Conservation (phyloP, 257 asterid species). For the Anisodus tanguticus region DNA sequence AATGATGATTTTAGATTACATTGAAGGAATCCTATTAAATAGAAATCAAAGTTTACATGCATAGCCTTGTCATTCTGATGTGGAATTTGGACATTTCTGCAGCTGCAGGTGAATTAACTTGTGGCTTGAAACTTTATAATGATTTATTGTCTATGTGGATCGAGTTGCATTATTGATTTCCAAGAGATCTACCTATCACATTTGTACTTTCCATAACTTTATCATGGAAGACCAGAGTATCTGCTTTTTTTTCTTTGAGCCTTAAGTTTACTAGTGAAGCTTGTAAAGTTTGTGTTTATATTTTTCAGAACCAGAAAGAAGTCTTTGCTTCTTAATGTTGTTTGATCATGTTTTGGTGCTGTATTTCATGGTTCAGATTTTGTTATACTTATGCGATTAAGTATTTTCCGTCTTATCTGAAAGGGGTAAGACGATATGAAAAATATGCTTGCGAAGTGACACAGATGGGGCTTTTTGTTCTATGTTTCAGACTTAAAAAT, state of each 20-base stretch:
- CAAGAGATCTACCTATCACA: neutral
- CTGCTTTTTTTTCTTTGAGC: neutral
- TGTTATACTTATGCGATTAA: neutral
- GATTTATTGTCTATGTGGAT: neutral
- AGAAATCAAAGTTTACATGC: neutral
- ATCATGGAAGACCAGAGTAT: neutral
- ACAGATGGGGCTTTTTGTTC: neutral
- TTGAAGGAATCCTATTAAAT: neutral
- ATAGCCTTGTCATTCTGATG: neutral
- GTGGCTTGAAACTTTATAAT: neutral
- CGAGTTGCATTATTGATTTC: neutral
- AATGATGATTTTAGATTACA: neutral
- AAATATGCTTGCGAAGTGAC: neutral
- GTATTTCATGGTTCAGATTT: neutral
- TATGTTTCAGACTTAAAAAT: neutral
- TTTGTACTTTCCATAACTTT: neutral
- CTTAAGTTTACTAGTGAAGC: neutral
- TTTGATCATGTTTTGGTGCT: neutral
- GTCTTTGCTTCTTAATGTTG: neutral
- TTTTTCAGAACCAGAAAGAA: conserved; percentile 3
- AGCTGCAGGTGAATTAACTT: neutral
- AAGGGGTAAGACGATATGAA: neutral
- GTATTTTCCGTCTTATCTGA: neutral
- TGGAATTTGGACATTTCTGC: too few species aligned
- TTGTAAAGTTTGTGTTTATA: neutral